Conservation (phyloP, 495 filamentous ascomycete genomes). For the Xylona heveae region DNA sequence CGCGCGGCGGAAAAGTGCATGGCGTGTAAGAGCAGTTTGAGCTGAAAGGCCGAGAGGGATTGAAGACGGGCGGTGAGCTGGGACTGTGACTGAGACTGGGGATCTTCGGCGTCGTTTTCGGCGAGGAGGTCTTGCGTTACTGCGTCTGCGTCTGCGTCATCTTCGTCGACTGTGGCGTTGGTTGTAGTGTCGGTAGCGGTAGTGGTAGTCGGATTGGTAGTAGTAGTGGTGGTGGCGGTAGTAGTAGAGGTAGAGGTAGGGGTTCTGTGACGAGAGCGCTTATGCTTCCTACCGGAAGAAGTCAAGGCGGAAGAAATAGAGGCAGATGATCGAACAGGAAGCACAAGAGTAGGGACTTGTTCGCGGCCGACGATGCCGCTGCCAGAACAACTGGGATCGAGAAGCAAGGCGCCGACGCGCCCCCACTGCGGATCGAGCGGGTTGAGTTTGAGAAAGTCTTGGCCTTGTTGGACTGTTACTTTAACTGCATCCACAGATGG, state of each 20-base stretch:
- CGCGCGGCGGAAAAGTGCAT: constrained; percentile 58
- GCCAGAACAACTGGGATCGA: constrained; percentile 88
- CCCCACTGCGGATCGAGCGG: constrained; percentile 29
- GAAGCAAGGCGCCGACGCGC: constrained; percentile 48
- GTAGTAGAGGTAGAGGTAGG: constrained; percentile 1
- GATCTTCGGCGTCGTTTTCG: too few relatives aligned
- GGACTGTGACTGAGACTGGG: not conserved
- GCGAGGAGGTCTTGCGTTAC: constrained; percentile 16
- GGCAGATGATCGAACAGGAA: constrained; percentile 15
- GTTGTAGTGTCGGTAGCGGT: constrained; percentile 2
- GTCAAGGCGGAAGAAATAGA: constrained; percentile 8
- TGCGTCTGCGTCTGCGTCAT: constrained; percentile 16
- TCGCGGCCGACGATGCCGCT: constrained; percentile 84
- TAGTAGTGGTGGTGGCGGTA: not conserved
- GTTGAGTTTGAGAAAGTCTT: constrained; percentile 62
- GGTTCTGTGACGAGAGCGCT: constrained; percentile 12
- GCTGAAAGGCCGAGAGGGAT: constrained; percentile 57
- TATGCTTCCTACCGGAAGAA: constrained; percentile 23
- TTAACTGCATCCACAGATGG: too few relatives aligned
- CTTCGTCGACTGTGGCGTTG: constrained; percentile 9
- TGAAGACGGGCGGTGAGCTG: constrained; percentile 30
- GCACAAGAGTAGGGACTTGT: constrained; percentile 35
- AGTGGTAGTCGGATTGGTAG: constrained; percentile 9
- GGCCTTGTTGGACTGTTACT: constrained; percentile 41
- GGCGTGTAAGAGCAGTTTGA: constrained; percentile 58